Evolutionary conservation across 495 filamentous ascomycete species (phyloP).

Genomic region (Schizothecium vesticola): DNA sequence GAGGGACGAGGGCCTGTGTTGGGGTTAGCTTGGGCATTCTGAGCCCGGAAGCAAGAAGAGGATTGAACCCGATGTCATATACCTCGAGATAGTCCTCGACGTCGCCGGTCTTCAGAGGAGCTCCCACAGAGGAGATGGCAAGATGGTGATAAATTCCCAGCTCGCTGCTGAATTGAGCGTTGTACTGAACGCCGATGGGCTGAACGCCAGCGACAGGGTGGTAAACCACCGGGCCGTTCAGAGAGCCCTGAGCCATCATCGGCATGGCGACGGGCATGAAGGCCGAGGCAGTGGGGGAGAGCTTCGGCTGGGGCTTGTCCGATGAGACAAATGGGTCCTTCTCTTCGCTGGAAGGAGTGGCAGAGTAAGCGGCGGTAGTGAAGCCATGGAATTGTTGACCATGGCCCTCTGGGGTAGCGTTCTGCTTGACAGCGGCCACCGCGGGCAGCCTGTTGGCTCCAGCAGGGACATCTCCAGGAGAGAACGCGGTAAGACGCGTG

Average conservation of each 20-base stretch:
- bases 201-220: background rate
- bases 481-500: constrained; percentile 57
- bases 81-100: constrained; percentile 37
- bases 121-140: constrained; percentile 25
- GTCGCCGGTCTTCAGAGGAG: constrained; percentile 23
- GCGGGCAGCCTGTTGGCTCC: constrained; percentile 25
- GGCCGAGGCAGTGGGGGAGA: constrained; percentile 46
- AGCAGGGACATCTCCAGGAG: constrained; percentile 50
- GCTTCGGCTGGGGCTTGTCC: constrained; percentile 34
- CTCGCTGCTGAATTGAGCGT: constrained; percentile 30
- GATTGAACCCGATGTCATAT: constrained; percentile 10
- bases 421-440: constrained; percentile 20
- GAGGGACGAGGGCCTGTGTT: background rate
- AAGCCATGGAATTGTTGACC: constrained; percentile 13
- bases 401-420: constrained; percentile 11
- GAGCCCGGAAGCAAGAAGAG: background rate
- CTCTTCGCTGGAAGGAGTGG: constrained; percentile 18
- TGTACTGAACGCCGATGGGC: constrained; percentile 5
- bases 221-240: constrained; percentile 1
- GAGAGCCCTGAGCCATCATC: constrained; percentile 27
- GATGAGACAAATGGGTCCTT: constrained; percentile 42
- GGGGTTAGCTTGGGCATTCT: background rate
- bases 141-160: constrained; percentile 36
- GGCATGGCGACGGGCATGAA: constrained; percentile 38
- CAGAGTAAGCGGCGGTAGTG: constrained; percentile 8